Conservation (phyloP, 768 basidiomycete species). For the Tremella yokohamensis region DNA sequence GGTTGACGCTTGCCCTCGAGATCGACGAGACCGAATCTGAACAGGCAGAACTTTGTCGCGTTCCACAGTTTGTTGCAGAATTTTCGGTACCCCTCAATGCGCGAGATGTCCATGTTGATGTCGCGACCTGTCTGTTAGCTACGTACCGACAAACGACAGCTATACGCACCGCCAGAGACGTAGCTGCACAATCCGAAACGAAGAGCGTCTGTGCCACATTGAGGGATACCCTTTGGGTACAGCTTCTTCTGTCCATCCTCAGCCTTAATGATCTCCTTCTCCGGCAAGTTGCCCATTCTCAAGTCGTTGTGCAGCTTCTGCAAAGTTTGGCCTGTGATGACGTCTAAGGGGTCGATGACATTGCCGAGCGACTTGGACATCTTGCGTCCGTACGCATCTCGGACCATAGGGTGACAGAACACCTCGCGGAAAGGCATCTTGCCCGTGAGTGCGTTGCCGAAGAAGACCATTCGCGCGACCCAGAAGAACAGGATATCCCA, state of each 20-base stretch:
- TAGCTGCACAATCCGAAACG: conserved; percentile 94
- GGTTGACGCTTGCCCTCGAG: conserved; percentile 41
- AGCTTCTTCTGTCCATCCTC: conserved; percentile 96
- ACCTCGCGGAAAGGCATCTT: conserved; percentile 93
- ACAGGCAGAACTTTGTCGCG: conserved; percentile 98
- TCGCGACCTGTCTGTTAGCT: conserved; percentile 66
- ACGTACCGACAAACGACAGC: background rate
- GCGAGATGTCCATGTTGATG: conserved; percentile 91
- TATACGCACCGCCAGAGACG: conserved; percentile 69
- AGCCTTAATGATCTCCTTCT: conserved; percentile 86
- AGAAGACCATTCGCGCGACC: conserved; percentile 97
- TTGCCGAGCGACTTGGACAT: conserved; percentile 99
- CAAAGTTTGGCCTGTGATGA: conserved; percentile 77
- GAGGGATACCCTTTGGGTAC: conserved; percentile 97
- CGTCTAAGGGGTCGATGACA: conserved; percentile 93
- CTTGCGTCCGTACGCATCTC: conserved; percentile 96
- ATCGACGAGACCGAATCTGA: conserved; percentile 71
- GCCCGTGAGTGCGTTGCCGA: conserved; percentile 83
- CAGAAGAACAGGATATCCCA: conserved; percentile 99
- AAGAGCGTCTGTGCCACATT: conserved; percentile 95
- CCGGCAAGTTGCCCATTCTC: conserved; percentile 84
- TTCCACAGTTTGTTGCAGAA: conserved; percentile 99
- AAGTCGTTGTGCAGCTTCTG: conserved; percentile 80
- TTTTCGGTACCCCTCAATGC: conserved; percentile 96
- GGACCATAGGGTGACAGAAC: conserved; percentile 96